phyloP scores from a whole-genome alignment of 768 basidiomycete genomes.

The Boletus rufocinnamomeus region DNA sequence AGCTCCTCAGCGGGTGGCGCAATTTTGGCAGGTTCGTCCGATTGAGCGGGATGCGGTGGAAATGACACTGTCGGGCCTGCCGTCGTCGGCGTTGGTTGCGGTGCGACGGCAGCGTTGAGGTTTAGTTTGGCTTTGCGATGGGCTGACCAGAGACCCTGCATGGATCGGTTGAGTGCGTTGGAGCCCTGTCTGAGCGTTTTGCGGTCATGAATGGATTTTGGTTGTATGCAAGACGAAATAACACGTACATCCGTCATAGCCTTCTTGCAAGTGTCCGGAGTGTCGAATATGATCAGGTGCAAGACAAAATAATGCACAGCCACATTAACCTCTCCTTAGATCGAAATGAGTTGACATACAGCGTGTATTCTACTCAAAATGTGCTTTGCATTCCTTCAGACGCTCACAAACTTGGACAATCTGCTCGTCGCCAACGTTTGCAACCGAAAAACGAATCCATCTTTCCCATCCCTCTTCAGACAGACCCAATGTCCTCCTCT shows the following conservation, averaged over 20 bases:
- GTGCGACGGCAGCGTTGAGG: slow-evolving; percentile 46
- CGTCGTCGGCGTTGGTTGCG: not conserved
- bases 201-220: slow-evolving; percentile 17
- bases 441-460: slow-evolving; percentile 81
- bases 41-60: not conserved
- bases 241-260: slow-evolving; percentile 26
- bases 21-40: slow-evolving; percentile 31
- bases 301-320: slow-evolving; percentile 1
- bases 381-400: slow-evolving; percentile 40
- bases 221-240: not conserved
- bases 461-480: slow-evolving; percentile 45
- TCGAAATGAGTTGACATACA: no score
- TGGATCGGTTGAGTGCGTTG: slow-evolving; percentile 74
- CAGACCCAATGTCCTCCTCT: slow-evolving; percentile 23
- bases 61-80: slow-evolving; percentile 7
- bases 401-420: slow-evolving; percentile 54
- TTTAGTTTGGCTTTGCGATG: slow-evolving; percentile 70
- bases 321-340: not conserved
- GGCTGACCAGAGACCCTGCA: slow-evolving; percentile 77
- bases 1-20: slow-evolving; percentile 22
- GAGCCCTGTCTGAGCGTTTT: slow-evolving; percentile 61
- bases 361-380: slow-evolving; percentile 39
- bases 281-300: not conserved
- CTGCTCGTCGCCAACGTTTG: slow-evolving; percentile 71
- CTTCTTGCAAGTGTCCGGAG: not conserved